phyloP scores from a whole-genome alignment of 352 stramenopile species.

The Phytophthora pini region DNA sequence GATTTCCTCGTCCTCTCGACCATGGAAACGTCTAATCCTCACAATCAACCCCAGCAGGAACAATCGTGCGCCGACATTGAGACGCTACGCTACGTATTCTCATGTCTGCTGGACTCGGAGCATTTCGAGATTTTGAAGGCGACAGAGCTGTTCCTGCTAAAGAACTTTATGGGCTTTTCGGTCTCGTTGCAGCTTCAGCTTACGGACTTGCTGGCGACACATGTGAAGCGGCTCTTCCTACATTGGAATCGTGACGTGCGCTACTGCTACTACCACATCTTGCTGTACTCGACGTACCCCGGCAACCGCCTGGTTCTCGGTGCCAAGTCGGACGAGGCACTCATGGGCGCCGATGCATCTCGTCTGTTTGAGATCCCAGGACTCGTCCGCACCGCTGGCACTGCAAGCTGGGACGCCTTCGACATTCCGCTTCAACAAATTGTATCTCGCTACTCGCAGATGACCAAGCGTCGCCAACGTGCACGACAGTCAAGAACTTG shows the following conservation, averaged over 20 bases:
- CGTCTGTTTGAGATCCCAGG: slow-evolving; percentile 78
- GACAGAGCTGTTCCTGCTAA: slow-evolving; percentile 72
- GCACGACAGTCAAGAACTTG: slow-evolving; percentile 36
- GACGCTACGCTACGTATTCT: slow-evolving; percentile 60
- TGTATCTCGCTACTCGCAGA: slow-evolving; percentile 54
- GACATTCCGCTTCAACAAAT: slow-evolving; percentile 65
- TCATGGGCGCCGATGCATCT: slow-evolving; percentile 69
- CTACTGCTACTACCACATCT: slow-evolving; percentile 83
- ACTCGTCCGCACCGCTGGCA: slow-evolving; percentile 47
- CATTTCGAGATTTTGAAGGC: slow-evolving; percentile 79
- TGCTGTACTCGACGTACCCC: slow-evolving; percentile 83
- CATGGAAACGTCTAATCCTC: slow-evolving; percentile 21
- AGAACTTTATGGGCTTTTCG: slow-evolving; percentile 63
- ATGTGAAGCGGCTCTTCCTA: slow-evolving; percentile 74
- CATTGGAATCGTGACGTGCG: slow-evolving; percentile 88
- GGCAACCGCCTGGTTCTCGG: slow-evolving; percentile 79
- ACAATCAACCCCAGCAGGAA: slow-evolving; percentile 21
- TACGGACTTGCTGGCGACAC: slow-evolving; percentile 48
- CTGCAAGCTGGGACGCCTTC: slow-evolving; percentile 65
- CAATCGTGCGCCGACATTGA: slow-evolving; percentile 39
- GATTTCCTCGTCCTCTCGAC: slow-evolving; percentile 27
- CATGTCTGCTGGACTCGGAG: slow-evolving; percentile 67
- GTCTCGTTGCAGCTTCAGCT: slow-evolving; percentile 62
- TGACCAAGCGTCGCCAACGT: slow-evolving; percentile 39
- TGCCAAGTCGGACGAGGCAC: slow-evolving; percentile 71